Percentiles rank a stretch among this genome's conserved stretches.
phyloP scores from a whole-genome alignment of 139 green algal species.

The Ettlia oleoabundans region DNA sequence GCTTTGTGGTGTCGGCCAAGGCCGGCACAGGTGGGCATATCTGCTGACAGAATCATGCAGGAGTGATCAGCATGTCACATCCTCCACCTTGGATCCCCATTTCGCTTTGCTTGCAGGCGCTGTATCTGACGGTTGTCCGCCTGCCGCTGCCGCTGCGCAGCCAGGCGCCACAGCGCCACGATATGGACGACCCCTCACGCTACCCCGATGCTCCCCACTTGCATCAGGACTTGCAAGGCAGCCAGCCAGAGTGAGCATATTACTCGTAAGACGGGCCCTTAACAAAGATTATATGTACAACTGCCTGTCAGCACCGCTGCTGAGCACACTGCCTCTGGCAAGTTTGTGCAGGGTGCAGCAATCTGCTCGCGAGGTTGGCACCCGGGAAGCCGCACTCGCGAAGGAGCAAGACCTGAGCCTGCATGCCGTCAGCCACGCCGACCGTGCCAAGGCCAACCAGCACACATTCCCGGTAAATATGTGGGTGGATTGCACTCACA shows the following conservation, averaged over 20 bases:
- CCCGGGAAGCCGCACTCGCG: background rate
- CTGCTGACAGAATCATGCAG: too few relatives aligned
- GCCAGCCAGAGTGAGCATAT: background rate
- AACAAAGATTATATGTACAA: too few relatives aligned
- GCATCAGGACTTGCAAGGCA: background rate
- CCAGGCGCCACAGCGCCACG: background rate
- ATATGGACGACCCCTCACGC: background rate
- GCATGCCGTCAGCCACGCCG: background rate
- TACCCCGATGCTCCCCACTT: background rate
- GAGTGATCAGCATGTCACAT: too few relatives aligned
- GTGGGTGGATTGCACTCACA: background rate
- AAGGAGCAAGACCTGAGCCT: slow-evolving; percentile 3
- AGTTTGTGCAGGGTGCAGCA: background rate
- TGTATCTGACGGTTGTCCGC: background rate
- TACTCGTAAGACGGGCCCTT: too few relatives aligned
- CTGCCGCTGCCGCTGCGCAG: background rate
- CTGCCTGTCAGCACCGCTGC: background rate
- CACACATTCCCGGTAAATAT: background rate
- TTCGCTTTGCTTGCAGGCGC: background rate
- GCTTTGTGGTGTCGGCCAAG: too few relatives aligned
- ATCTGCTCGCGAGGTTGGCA: background rate
- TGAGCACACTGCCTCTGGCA: background rate
- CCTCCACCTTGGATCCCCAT: too few relatives aligned
- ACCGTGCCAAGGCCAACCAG: too few relatives aligned
- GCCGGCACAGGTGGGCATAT: too few relatives aligned